Percentiles rank a stretch among this genome's conserved stretches.
phyloP scores from a whole-genome alignment of 352 stramenopile genomes.

The Globisporangium paroecandrum region DNA sequence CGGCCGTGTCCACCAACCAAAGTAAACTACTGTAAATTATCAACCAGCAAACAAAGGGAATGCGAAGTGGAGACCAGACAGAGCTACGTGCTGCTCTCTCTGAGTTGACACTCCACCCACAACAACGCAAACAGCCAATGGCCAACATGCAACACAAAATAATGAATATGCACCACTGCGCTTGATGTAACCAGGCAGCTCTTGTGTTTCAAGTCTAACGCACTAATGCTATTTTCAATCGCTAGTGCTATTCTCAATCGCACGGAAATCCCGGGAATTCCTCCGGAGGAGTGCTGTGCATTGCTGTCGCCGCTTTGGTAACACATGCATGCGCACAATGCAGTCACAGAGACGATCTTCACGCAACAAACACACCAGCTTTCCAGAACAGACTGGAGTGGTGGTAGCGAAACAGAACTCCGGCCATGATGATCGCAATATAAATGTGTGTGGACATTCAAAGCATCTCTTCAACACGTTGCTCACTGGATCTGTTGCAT shows the following conservation, averaged over 20 bases:
- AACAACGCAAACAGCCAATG: not conserved
- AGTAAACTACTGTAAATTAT: slow-evolving; percentile 31
- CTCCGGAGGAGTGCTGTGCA: not conserved
- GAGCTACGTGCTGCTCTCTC: not conserved
- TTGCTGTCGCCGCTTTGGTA: not conserved
- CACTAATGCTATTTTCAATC: not conserved
- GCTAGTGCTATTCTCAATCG: not conserved
- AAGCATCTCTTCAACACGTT: too few relatives aligned
- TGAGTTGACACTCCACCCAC: not conserved
- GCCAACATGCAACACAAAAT: slow-evolving; percentile 4
- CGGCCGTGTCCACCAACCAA: slow-evolving; percentile 67
- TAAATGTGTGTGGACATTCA: too few relatives aligned
- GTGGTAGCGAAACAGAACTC: too few relatives aligned
- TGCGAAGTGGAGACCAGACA: not conserved
- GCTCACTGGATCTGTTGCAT: too few relatives aligned
- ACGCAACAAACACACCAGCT: not conserved
- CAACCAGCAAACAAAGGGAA: not conserved
- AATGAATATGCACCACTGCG: not conserved
- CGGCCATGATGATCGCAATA: too few relatives aligned
- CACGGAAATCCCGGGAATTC: not conserved
- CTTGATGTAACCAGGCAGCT: not conserved
- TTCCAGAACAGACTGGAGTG: not conserved
- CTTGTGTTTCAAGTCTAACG: not conserved
- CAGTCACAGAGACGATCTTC: not conserved
- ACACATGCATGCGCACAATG: not conserved